A percentile compares a stretch with the other conserved stretches of the same genome.
Evolutionary conservation across 306 rosid species (phyloP).

Genomic region (Urtica urens): DNA sequence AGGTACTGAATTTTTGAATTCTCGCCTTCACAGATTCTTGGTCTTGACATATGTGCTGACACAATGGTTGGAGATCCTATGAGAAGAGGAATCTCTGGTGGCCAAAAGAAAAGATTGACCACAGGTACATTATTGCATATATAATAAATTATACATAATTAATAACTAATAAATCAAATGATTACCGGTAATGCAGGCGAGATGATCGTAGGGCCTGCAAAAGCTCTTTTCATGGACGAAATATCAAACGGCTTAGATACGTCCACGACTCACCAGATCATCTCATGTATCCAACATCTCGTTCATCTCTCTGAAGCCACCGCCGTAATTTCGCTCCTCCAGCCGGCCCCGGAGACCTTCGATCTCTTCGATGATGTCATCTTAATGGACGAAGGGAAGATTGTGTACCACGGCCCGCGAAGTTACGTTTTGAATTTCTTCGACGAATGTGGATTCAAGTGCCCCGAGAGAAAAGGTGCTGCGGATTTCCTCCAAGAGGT

Average conservation of each 20-base stretch:
- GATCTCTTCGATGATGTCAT: slow-evolving; percentile 71
- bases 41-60: slow-evolving; percentile 38
- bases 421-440: slow-evolving; percentile 41
- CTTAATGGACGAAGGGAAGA: slow-evolving; percentile 68
- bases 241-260: slow-evolving; percentile 37
- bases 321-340: slow-evolving; percentile 73
- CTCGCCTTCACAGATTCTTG: slow-evolving; percentile 26
- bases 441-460: slow-evolving; percentile 64
- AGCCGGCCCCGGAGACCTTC: slow-evolving; percentile 78
- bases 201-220: slow-evolving; percentile 38
- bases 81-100: slow-evolving; percentile 38
- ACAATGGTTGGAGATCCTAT: slow-evolving; percentile 34
- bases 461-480: slow-evolving; percentile 85
- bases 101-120: slow-evolving; percentile 42
- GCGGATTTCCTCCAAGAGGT: slow-evolving; percentile 85
- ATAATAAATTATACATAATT: too few species aligned
- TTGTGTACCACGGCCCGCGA: slow-evolving; percentile 66
- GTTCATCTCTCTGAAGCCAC: slow-evolving; percentile 61
- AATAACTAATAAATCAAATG: neutral
- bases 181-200: slow-evolving; percentile 14
- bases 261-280: slow-evolving; percentile 29
- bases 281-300: slow-evolving; percentile 35
- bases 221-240: slow-evolving; percentile 39
- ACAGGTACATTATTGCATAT: slow-evolving; percentile 4
- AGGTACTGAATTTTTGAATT: neutral